phyloP scores from a whole-genome alignment of 176 grass and related monocot genomes.

The Themeda triandra region DNA sequence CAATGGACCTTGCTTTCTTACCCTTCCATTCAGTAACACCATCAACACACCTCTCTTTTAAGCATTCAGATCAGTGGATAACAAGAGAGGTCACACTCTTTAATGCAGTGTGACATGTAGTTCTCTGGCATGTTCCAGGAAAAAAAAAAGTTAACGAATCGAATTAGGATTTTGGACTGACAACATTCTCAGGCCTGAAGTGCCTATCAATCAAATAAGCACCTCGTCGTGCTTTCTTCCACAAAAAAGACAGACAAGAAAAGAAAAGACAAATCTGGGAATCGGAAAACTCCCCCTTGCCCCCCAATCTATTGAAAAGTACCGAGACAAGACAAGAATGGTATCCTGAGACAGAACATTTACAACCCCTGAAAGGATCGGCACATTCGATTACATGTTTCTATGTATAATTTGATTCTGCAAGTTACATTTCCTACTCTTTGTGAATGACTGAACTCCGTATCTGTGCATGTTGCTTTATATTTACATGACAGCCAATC shows the following conservation, averaged over 20 bases:
- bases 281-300: neutral
- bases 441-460: constrained; percentile 48
- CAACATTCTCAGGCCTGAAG: neutral
- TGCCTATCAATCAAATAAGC: neutral
- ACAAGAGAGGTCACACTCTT: no score
- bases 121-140: neutral
- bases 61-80: no score
- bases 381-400: constrained; percentile 46
- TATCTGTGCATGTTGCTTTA: constrained; percentile 42
- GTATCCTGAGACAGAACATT: constrained; percentile 47
- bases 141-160: neutral
- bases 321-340: constrained; percentile 24
- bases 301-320: constrained; percentile 19
- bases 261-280: neutral
- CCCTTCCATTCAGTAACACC: neutral
- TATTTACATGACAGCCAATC: constrained; percentile 54
- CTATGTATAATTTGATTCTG: constrained; percentile 56
- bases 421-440: constrained; percentile 49
- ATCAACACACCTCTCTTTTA: no score
- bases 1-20: neutral
- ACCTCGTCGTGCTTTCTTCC: neutral
- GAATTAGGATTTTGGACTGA: neutral
- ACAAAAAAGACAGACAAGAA: neutral
- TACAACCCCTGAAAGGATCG: constrained; percentile 43
- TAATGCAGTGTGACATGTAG: neutral